Conservation (phyloP, 2,329 filamentous ascomycete species). For the Fusarium staphyleae region DNA sequence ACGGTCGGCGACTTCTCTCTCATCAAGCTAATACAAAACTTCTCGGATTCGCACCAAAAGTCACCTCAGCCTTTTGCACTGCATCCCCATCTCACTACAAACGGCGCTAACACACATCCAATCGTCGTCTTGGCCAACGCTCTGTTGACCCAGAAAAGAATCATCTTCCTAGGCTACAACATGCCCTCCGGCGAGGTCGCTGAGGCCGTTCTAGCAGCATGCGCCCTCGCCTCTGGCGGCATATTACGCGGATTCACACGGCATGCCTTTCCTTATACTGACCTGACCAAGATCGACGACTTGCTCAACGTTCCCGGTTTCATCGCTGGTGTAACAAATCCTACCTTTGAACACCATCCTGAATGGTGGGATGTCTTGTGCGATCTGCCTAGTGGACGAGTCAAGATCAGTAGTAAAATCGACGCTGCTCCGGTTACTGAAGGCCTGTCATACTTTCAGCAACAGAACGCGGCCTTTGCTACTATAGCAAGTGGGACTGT, state of each 20-base stretch:
- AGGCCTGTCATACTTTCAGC: slow-evolving; percentile 85
- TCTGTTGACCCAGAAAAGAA: slow-evolving; percentile 91
- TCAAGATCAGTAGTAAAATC: slow-evolving; percentile 92
- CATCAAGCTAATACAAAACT: slow-evolving; percentile 96
- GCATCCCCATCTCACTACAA: slow-evolving; percentile 93
- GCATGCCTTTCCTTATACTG: slow-evolving; percentile 97
- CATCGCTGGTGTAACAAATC: slow-evolving; percentile 97
- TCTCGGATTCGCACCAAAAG: slow-evolving; percentile 82
- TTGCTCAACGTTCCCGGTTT: slow-evolving; percentile 95
- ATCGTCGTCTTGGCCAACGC: slow-evolving; percentile 95
- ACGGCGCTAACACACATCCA: slow-evolving; percentile 87
- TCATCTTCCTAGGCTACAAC: slow-evolving; percentile 96
- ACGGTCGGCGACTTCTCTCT: slow-evolving; percentile 97
- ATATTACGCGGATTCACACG: slow-evolving; percentile 92
- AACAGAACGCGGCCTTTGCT: slow-evolving; percentile 70
- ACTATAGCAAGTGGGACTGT: slow-evolving; percentile 54
- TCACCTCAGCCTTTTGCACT: slow-evolving; percentile 83
- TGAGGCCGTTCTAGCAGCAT: slow-evolving; percentile 97
- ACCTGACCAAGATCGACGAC: slow-evolving; percentile 97
- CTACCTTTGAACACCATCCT: slow-evolving; percentile 90
- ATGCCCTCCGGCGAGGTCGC: slow-evolving; percentile 95
- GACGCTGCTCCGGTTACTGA: slow-evolving; percentile 83
- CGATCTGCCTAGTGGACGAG: slow-evolving; percentile 87
- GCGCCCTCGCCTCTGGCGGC: slow-evolving; percentile 89
- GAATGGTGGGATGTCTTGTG: slow-evolving; percentile 99